Evolutionary conservation across 345 rosid genomes (phyloP), one percentile per base, ranked within the genome.

Genomic region (Rhizophora apiculata): DNA sequence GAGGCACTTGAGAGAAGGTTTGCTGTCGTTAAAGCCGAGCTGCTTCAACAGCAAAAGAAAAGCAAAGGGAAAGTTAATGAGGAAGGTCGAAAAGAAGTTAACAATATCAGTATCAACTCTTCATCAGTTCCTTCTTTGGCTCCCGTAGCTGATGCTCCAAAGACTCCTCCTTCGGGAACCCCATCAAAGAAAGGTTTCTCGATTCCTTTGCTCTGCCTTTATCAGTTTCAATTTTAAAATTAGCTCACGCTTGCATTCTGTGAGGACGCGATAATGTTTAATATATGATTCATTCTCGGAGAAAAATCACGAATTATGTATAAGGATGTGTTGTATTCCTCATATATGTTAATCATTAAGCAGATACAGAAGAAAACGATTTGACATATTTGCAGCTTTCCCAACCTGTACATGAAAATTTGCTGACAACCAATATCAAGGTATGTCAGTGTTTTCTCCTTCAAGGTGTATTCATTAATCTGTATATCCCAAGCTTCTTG

Each of bases 1-100:
- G 89, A 83, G 51, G 94, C 92, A 4, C 68, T 90, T 53, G 87
- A 88, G 71, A 74, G 86, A 67, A 78, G 94, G 70, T 83, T 84
- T 60, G 86, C 81, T 20, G 71, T 67, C 54, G 89, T 86, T 29
- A 79, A 80, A 83, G 85, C 89, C 8, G 91, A 88, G 80, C 75
- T 78, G 66, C 78, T 81, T 74, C 86, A 82, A 58, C 81, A 82
- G 57, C 81, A 79, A 52, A 82, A 79, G 57, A 86, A 73, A 78
- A 78, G 49, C 54, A 79, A 77, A 66, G 80, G 64, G 66, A 76
- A 56, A 37, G 6, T 57, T 9, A 10, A 34, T 46, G 64, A 32
- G 34, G 80, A 68, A 65, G 70, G 59, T 29, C 67, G 20, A 60
- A 65, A 69, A 56, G 68, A 56, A 70, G 62, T 43, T 43, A 54